phyloP scores from a whole-genome alignment of 306 rosid species.

The Glycine latifolia region DNA sequence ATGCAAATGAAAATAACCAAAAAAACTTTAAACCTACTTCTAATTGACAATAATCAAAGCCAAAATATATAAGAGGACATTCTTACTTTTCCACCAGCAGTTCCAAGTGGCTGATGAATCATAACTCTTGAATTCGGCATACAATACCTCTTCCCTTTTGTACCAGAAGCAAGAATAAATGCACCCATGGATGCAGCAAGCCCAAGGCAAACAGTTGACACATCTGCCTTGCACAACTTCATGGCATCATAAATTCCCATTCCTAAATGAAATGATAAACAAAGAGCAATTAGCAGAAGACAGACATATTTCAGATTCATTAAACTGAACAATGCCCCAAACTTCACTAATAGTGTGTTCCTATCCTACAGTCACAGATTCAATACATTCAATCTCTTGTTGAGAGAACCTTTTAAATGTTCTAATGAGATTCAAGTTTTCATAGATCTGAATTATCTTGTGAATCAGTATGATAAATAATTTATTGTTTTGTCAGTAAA shows the following conservation, averaged over 20 bases:
- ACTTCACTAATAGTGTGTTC: background rate
- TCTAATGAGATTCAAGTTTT: background rate
- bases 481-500: background rate
- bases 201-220: conserved; percentile 93
- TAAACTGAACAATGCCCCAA: conserved; percentile 8
- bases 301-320: conserved; percentile 18
- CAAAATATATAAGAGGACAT: background rate
- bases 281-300: conserved; percentile 38
- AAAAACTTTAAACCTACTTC: conserved; percentile 26
- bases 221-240: conserved; percentile 94
- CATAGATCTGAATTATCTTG: conserved; percentile 23
- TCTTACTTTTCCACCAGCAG: conserved; percentile 84
- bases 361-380: conserved; percentile 23
- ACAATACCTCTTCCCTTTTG: conserved; percentile 95
- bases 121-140: conserved; percentile 96
- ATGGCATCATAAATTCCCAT: conserved; percentile 99
- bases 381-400: conserved; percentile 8
- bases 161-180: conserved; percentile 87
- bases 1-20: conserved; percentile 13
- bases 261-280: conserved; percentile 57
- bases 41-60: conserved; percentile 27
- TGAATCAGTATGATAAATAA: conserved; percentile 18
- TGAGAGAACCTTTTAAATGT: conserved; percentile 13
- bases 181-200: conserved; percentile 99
- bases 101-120: conserved; percentile 97